phyloP scores from a whole-genome alignment of 805 yeast species.

The Kazachstania taianensis region DNA sequence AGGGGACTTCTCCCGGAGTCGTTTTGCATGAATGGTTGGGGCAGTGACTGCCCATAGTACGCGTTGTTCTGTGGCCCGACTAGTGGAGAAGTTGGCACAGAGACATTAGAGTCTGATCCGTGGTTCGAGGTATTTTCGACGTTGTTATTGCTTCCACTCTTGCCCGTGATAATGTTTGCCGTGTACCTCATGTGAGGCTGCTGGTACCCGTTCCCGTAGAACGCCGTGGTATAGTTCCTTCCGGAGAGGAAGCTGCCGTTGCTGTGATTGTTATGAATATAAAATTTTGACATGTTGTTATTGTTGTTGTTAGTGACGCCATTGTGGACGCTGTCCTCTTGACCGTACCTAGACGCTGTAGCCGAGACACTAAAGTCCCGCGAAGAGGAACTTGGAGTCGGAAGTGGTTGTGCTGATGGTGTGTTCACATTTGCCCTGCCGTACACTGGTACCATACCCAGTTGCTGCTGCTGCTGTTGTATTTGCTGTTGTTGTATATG shows the following conservation, averaged over 20 bases:
- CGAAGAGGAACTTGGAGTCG: neutral
- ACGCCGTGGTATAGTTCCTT: neutral
- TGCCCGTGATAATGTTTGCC: neutral
- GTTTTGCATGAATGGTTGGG: too few species aligned
- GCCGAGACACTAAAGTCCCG: neutral
- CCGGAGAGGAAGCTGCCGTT: neutral
- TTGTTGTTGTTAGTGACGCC: neutral
- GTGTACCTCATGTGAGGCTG: neutral
- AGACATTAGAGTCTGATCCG: too few species aligned
- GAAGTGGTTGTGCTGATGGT: too few species aligned
- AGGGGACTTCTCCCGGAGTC: too few species aligned
- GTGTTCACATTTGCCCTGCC: neutral
- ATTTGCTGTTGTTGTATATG: conserved; percentile 2
- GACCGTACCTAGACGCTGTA: too few species aligned
- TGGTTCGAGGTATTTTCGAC: neutral
- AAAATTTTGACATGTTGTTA: neutral
- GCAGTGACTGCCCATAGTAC: too few species aligned
- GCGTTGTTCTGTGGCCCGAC: too few species aligned
- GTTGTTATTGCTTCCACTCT: neutral
- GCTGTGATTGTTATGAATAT: neutral
- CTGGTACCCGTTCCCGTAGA: neutral
- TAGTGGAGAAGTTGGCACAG: too few species aligned
- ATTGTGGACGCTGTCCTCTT: conserved; percentile 2
- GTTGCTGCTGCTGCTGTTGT: neutral
- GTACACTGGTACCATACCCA: neutral